phyloP scores from a whole-genome alignment of 306 rosid genomes.

The Ochetophila trinervis region DNA sequence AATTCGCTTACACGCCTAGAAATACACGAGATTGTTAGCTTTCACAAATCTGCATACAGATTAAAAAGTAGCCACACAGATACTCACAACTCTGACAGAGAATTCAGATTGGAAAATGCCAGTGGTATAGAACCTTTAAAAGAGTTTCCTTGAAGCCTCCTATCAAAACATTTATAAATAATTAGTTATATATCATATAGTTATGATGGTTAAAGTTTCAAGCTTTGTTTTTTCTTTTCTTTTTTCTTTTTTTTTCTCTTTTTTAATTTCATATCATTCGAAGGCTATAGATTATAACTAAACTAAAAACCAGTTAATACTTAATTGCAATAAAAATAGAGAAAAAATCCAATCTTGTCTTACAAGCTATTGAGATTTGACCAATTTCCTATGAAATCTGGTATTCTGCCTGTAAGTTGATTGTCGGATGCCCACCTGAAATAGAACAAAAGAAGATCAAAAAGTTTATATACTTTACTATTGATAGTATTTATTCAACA shows the following conservation, averaged over 20 bases:
- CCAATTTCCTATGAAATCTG: slow-evolving; percentile 74
- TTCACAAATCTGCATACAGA: slow-evolving; percentile 4
- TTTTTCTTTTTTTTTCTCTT: too few species aligned
- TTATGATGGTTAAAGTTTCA: too few species aligned
- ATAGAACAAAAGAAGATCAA: slow-evolving; percentile 2
- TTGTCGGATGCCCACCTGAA: slow-evolving; percentile 70
- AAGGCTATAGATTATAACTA: too few species aligned
- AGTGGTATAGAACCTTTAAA: slow-evolving; percentile 66
- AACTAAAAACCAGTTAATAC: too few species aligned
- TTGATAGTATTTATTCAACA: not conserved
- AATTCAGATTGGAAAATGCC: slow-evolving; percentile 62
- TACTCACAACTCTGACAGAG: slow-evolving; percentile 65
- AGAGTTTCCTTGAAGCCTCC: slow-evolving; percentile 85
- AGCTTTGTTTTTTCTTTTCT: too few species aligned
- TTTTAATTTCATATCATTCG: too few species aligned
- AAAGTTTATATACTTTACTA: not conserved
- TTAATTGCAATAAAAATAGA: too few species aligned
- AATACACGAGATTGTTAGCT: slow-evolving; percentile 29
- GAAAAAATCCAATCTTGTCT: slow-evolving; percentile 24
- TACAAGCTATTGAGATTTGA: slow-evolving; percentile 57
- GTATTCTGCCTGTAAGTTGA: slow-evolving; percentile 60
- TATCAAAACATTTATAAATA: slow-evolving; percentile 22
- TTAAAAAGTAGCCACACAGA: not conserved
- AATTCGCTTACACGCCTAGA: slow-evolving; percentile 59
- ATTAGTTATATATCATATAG: not conserved